Percentiles rank a stretch among this genome's conserved stretches.
Conservation (phyloP, 495 filamentous ascomycete genomes). For the Sabuloglossum arenarium region DNA sequence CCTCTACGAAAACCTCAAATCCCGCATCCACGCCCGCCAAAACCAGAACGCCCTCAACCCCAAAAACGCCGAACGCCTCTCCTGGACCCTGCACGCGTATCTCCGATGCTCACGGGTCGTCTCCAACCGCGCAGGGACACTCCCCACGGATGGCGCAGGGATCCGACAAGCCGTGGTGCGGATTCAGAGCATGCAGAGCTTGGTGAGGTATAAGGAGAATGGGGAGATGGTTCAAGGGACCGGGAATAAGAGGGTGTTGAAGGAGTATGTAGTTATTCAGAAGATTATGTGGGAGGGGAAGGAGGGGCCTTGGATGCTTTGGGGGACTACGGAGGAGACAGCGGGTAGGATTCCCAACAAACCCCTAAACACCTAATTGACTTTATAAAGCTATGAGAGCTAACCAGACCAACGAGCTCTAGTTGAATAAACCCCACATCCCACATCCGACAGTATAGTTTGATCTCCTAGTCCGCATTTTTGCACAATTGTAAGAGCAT, state of each 20-base stretch:
- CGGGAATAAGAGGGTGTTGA: conserved; percentile 37
- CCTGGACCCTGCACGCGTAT: conserved; percentile 49
- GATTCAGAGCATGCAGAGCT: conserved; percentile 45
- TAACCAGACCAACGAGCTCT: no score
- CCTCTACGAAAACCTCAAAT: conserved; percentile 32
- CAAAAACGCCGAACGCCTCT: conserved; percentile 20
- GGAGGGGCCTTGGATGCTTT: conserved; percentile 48
- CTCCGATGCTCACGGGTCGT: conserved; percentile 36
- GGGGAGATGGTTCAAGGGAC: conserved; percentile 21
- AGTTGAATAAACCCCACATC: no score
- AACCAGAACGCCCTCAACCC: no score
- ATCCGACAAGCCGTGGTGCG: conserved; percentile 54
- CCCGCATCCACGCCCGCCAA: conserved; percentile 34
- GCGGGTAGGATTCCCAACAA: conserved; percentile 14
- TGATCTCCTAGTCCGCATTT: no score
- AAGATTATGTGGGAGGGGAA: conserved; percentile 31
- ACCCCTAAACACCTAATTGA: no score
- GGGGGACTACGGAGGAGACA: conserved; percentile 47
- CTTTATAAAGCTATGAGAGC: no score
- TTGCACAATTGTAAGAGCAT: no score
- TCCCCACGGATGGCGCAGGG: conserved; percentile 26
- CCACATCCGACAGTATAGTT: no score
- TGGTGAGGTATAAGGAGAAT: conserved; percentile 21
- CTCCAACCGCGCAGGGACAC: conserved; percentile 30
- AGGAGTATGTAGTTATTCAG: conserved; percentile 68